These are phyloP conservation scores for Penicillium sclerotiorum DNA, from an alignment of 2,329 filamentous ascomycete species.

Conservation along the genomic window DNA sequence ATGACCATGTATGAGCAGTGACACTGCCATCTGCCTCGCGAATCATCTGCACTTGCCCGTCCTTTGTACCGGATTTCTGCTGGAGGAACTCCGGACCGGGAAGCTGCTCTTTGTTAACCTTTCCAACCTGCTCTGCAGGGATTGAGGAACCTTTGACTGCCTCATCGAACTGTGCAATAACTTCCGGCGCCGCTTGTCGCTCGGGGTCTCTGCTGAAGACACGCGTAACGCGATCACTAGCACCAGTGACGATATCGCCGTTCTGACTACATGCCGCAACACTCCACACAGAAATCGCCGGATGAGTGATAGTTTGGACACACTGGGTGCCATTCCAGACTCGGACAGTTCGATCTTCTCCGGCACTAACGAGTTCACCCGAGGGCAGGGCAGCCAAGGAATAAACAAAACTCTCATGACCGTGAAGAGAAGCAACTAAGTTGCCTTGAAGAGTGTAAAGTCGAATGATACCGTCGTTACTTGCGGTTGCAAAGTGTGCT, in stretches of 20 bases:
- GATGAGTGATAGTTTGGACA: slow-evolving; percentile 93
- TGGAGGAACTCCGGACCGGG: slow-evolving; percentile 85
- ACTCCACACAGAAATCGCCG: slow-evolving; percentile 93
- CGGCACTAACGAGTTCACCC: slow-evolving; percentile 86
- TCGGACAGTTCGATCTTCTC: slow-evolving; percentile 90
- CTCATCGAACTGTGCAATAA: slow-evolving; percentile 75
- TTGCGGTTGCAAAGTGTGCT: slow-evolving; percentile 91
- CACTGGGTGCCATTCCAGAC: slow-evolving; percentile 84
- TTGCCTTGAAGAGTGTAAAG: slow-evolving; percentile 82
- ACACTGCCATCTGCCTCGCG: slow-evolving; percentile 77
- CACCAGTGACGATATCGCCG: slow-evolving; percentile 90
- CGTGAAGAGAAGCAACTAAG: slow-evolving; percentile 74
- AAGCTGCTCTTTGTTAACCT: slow-evolving; percentile 88
- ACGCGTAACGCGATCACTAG: slow-evolving; percentile 83
- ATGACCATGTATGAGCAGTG: slow-evolving; percentile 86
- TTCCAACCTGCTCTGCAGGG: slow-evolving; percentile 79
- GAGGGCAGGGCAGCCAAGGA: slow-evolving; percentile 74
- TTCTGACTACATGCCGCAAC: slow-evolving; percentile 80
- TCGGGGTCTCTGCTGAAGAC: slow-evolving; percentile 76
- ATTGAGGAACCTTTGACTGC: slow-evolving; percentile 82
- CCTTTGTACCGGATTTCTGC: slow-evolving; percentile 84
- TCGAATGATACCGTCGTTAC: slow-evolving; percentile 87
- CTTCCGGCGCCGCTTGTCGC: slow-evolving; percentile 69
- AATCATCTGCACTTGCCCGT: slow-evolving; percentile 94
- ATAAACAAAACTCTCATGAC: slow-evolving; percentile 96